Conservation (phyloP, 129 eudicot genomes). For the Flaveria sonorensis region DNA sequence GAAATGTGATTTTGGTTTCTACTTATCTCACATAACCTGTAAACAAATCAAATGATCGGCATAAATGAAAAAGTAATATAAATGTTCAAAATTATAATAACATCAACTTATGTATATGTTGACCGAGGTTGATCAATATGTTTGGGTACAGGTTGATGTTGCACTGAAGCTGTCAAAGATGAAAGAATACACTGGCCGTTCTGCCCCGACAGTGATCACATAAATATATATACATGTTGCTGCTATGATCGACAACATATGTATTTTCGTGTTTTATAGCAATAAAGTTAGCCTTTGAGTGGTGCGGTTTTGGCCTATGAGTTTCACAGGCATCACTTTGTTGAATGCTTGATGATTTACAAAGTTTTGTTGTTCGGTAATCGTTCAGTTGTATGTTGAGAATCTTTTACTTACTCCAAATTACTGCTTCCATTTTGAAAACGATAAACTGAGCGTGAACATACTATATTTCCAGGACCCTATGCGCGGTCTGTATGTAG, state of each 20-base stretch:
- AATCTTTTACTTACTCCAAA: background rate
- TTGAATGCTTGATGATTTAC: slow-evolving; percentile 37
- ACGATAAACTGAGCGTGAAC: background rate
- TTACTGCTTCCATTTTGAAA: slow-evolving; percentile 7
- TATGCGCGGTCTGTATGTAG: background rate
- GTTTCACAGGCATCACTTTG: slow-evolving; percentile 23
- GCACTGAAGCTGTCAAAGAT: slow-evolving; percentile 86
- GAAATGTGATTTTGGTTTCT: background rate
- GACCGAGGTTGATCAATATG: background rate
- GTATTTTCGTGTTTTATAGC: slow-evolving; percentile 33
- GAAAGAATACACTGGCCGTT: slow-evolving; percentile 73
- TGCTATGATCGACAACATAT: slow-evolving; percentile 11
- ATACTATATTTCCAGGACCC: background rate
- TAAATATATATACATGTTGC: slow-evolving; percentile 28
- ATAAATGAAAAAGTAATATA: background rate
- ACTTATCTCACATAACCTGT: background rate
- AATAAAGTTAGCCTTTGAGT: slow-evolving; percentile 26
- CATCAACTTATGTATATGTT: background rate
- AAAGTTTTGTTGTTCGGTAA: slow-evolving; percentile 27
- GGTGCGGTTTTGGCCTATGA: slow-evolving; percentile 18
- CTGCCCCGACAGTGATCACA: slow-evolving; percentile 83
- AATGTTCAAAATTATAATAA: background rate
- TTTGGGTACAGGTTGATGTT: slow-evolving; percentile 64
- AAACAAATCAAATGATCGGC: background rate
- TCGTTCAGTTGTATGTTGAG: slow-evolving; percentile 28